Evolutionary conservation across 164 flowering plant species (phyloP).

Genomic region (Annona cherimola): DNA sequence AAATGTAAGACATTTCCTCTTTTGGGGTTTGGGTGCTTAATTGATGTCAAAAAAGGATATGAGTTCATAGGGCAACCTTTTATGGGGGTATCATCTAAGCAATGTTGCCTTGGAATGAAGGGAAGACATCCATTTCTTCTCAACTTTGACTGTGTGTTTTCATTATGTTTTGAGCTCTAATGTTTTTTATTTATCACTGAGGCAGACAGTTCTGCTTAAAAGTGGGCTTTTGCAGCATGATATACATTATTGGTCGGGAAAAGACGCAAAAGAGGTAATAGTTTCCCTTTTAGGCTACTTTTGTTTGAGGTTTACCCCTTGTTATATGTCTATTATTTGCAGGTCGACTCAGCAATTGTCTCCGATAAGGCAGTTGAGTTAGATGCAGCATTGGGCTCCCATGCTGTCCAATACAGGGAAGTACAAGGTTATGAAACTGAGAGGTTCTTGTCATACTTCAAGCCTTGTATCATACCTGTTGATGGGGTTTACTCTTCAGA

Average conservation of each 20-base stretch:
- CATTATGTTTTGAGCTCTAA: not conserved
- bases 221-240: constrained; percentile 47
- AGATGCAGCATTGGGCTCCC: constrained; percentile 53
- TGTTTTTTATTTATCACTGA: constrained; percentile 11
- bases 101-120: not conserved
- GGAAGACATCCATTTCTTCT: not conserved
- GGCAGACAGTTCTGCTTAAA: constrained; percentile 49
- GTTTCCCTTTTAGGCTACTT: not conserved
- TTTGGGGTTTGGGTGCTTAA: not conserved
- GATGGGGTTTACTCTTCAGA: constrained; percentile 47
- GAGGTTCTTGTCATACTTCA: constrained; percentile 66
- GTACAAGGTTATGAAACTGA: constrained; percentile 65
- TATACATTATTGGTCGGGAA: constrained; percentile 73
- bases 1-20: constrained; percentile 35
- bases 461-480: constrained; percentile 64
- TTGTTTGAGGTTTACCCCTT: not conserved
- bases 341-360: constrained; percentile 50
- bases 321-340: constrained; percentile 6
- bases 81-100: not conserved
- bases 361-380: constrained; percentile 65
- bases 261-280: constrained; percentile 41
- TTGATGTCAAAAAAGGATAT: too few relatives aligned
- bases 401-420: constrained; percentile 64
- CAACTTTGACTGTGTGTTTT: not conserved
- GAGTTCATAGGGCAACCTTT: too few relatives aligned